Conservation (phyloP, 192 early-diverging fungal species). For the Coemansia sp. region DNA sequence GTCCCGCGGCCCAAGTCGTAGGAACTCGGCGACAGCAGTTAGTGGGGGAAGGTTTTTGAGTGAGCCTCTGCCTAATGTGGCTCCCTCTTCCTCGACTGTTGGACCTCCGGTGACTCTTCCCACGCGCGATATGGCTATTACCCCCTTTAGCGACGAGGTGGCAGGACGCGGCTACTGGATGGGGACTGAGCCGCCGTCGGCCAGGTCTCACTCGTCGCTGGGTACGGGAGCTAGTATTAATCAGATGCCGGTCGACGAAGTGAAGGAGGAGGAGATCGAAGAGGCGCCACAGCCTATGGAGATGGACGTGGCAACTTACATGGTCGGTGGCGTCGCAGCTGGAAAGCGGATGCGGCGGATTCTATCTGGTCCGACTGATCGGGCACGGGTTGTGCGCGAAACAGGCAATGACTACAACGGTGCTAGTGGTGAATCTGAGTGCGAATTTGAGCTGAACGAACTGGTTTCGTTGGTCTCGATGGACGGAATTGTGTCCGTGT, state of each 20-base stretch:
- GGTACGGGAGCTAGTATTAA: constrained; percentile 35
- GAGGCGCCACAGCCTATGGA: constrained; percentile 56
- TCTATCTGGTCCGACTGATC: constrained; percentile 13
- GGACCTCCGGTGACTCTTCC: background rate
- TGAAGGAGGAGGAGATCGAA: constrained; percentile 56
- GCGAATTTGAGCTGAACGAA: constrained; percentile 26
- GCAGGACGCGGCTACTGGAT: constrained; percentile 34
- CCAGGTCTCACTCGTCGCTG: constrained; percentile 50
- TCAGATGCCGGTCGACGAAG: constrained; percentile 9
- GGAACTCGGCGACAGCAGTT: constrained; percentile 16
- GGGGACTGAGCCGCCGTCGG: constrained; percentile 34
- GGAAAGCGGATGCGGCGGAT: constrained; percentile 42
- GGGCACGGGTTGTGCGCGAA: background rate
- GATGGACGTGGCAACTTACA: constrained; percentile 50
- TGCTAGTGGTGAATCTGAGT: constrained; percentile 5
- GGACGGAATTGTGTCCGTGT: constrained; percentile 52
- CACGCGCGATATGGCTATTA: constrained; percentile 10
- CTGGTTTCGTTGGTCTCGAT: constrained; percentile 55
- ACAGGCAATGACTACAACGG: background rate
- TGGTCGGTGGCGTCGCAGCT: constrained; percentile 51
- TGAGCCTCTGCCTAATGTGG: constrained; percentile 4
- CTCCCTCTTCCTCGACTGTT: background rate
- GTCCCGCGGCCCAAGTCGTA: background rate
- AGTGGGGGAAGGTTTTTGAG: background rate
- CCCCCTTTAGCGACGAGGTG: constrained; percentile 23